Percentiles rank a stretch among this genome's conserved stretches.
Evolutionary conservation across 2,329 filamentous ascomycete species (phyloP).

Genomic region (Tolypocladium guangdongense): DNA sequence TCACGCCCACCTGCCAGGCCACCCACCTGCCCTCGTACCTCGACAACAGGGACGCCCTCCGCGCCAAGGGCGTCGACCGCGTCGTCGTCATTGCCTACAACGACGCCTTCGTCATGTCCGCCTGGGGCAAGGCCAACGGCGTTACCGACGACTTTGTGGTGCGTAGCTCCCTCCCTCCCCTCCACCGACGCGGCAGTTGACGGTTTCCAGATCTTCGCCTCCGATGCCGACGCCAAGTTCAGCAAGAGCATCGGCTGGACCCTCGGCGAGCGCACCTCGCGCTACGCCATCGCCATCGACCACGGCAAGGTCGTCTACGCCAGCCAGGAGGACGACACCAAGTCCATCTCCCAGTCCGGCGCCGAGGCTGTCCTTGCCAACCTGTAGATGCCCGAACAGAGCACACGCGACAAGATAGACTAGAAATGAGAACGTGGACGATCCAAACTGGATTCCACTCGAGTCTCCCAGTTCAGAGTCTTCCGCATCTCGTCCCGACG

Average conservation of each 20-base stretch:
- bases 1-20: slow-evolving; percentile 79
- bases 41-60: slow-evolving; percentile 56
- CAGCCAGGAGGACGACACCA: slow-evolving; percentile 51
- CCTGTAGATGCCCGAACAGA: slow-evolving; percentile 25
- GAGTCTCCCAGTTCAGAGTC: not conserved
- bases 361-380: slow-evolving; percentile 43
- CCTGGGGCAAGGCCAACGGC: slow-evolving; percentile 81
- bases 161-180: slow-evolving; percentile 14
- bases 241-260: slow-evolving; percentile 70
- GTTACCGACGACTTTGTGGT: slow-evolving; percentile 58
- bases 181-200: not conserved
- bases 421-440: not conserved
- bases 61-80: slow-evolving; percentile 71
- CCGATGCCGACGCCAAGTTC: slow-evolving; percentile 59
- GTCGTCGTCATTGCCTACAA: slow-evolving; percentile 77
- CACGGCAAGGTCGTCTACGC: slow-evolving; percentile 76
- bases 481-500: not conserved
- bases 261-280: slow-evolving; percentile 60
- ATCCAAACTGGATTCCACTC: not conserved
- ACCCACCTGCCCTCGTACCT: slow-evolving; percentile 75
- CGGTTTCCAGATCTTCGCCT: slow-evolving; percentile 54
- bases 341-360: slow-evolving; percentile 35
- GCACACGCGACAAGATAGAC: not conserved
- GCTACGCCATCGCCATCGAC: slow-evolving; percentile 74
- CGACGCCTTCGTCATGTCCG: slow-evolving; percentile 79